Evolutionary conservation across 176 grass and related monocot species (phyloP), one percentile per base, ranked within the genome.

Genomic region (Ananas comosus): DNA sequence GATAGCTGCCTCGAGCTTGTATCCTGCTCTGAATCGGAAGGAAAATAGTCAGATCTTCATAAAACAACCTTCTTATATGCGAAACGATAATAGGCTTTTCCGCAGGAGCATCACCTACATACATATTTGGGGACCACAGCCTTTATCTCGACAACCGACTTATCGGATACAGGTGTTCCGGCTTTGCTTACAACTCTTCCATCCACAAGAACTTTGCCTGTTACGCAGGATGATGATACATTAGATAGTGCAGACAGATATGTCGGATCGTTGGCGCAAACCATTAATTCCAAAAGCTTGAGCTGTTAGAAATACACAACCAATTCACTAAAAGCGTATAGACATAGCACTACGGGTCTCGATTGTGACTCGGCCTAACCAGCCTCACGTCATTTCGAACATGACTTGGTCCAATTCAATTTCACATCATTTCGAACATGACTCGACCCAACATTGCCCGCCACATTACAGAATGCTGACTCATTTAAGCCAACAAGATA

Each of bases 121-220:
- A 97, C 93, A 90, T 92, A 97, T 97, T 97, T 97, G 24, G 84
- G 93, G 51, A 97, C 73, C 82, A 89, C 80, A 58, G 93, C 93
- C 72, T 83, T 97, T 82, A 97, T 92, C 72, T 90, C 89, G 24
- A 97, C 88, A 71, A 97, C 50, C 3, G 93, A 90, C 66, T 87
- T 97, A 53, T 97, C 81, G 58, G 86, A 97, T 72, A 92, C 86
- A 83, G 91, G 89, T 24, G 93, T 90, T 68, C 93, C 93, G 71
- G 93, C 81, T 97, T 92, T 97, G 57, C 68, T 85, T 21, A 90
- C 82, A 14, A 92, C 82, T 73, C 87, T 92, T 78, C 93, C 93
- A 72, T 97, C 82, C 64, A 97, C 93, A 87, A 83, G 50, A 64
- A 97, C 93, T 74, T 97, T 92, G n/a, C 93, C 93, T 97, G 64